A percentile compares a stretch with the other conserved stretches of the same genome.
These are phyloP conservation scores for Hypericum androsaemum DNA, from an alignment of 345 rosid genomes.

Conservation along the genomic window DNA sequence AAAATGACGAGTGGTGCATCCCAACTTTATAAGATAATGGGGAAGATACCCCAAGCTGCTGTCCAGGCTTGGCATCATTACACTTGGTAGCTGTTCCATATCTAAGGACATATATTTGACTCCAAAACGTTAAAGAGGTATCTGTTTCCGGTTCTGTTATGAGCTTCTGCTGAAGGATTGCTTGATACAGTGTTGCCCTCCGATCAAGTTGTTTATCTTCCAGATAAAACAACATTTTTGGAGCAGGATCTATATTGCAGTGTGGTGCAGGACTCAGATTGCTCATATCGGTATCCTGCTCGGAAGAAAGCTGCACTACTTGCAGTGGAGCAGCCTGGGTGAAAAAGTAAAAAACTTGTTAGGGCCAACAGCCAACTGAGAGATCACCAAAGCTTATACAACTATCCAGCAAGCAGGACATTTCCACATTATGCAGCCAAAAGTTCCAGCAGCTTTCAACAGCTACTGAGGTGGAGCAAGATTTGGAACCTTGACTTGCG, in stretches of 20 bases:
- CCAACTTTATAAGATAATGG: slow-evolving; percentile 16
- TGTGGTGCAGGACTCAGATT: slow-evolving; percentile 24
- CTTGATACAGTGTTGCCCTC: slow-evolving; percentile 61
- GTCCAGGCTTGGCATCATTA: slow-evolving; percentile 18
- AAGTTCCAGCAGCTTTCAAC: background rate
- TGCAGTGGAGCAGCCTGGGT: slow-evolving; percentile 29
- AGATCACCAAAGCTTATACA: background rate
- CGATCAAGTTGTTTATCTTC: slow-evolving; percentile 53
- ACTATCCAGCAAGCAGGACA: too few relatives aligned
- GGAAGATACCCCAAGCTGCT: slow-evolving; percentile 13
- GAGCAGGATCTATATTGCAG: slow-evolving; percentile 20
- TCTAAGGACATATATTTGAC: slow-evolving; percentile 47
- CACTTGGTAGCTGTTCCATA: slow-evolving; percentile 40
- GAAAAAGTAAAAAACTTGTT: background rate
- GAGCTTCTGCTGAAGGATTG: slow-evolving; percentile 57
- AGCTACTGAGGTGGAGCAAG: background rate
- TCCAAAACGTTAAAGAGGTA: slow-evolving; percentile 44
- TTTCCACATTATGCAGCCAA: too few relatives aligned
- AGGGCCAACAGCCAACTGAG: background rate
- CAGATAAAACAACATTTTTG: slow-evolving; percentile 52
- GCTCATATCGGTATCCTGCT: slow-evolving; percentile 11
- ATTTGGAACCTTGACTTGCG: too few relatives aligned
- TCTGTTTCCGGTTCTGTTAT: slow-evolving; percentile 44
- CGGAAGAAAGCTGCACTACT: slow-evolving; percentile 21
- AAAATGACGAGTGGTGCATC: slow-evolving; percentile 30